Conservation (phyloP, 2,329 filamentous ascomycete genomes). For the Emergomyces pasteurianus region DNA sequence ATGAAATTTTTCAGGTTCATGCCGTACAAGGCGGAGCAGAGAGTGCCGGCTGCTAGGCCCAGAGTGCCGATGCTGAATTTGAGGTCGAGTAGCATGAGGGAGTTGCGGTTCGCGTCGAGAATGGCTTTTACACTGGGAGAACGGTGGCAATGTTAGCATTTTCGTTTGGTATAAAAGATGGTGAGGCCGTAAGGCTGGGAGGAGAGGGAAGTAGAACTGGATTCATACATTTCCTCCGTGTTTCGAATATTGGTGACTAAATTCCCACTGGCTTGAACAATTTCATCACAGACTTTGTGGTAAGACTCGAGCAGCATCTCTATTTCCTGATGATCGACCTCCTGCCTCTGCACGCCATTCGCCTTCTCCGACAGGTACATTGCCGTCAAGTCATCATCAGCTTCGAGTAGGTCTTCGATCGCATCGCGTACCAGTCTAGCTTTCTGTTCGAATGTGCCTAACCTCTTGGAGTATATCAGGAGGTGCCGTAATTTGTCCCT, state of each 20-base stretch:
- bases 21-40: slow-evolving; percentile 95
- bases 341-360: slow-evolving; percentile 56
- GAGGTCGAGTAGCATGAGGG: slow-evolving; percentile 91
- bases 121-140: slow-evolving; percentile 76
- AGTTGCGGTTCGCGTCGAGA: slow-evolving; percentile 93
- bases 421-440: slow-evolving; percentile 86
- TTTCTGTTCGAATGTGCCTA: slow-evolving; percentile 96
- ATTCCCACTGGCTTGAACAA: slow-evolving; percentile 88
- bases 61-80: slow-evolving; percentile 94
- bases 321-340: slow-evolving; percentile 88
- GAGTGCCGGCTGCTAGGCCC: slow-evolving; percentile 87
- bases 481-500: slow-evolving; percentile 83
- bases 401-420: slow-evolving; percentile 88
- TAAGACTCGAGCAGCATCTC: slow-evolving; percentile 96
- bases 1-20: slow-evolving; percentile 99
- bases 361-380: slow-evolving; percentile 95
- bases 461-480: slow-evolving; percentile 85
- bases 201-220: background rate
- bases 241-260: slow-evolving; percentile 90
- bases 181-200: background rate
- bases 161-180: background rate
- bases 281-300: slow-evolving; percentile 95
- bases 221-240: slow-evolving; percentile 86
- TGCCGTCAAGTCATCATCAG: slow-evolving; percentile 82
- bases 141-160: slow-evolving; percentile 10